Conservation (phyloP, 805 yeast species). For the Aciculoconidium aculeatum region DNA sequence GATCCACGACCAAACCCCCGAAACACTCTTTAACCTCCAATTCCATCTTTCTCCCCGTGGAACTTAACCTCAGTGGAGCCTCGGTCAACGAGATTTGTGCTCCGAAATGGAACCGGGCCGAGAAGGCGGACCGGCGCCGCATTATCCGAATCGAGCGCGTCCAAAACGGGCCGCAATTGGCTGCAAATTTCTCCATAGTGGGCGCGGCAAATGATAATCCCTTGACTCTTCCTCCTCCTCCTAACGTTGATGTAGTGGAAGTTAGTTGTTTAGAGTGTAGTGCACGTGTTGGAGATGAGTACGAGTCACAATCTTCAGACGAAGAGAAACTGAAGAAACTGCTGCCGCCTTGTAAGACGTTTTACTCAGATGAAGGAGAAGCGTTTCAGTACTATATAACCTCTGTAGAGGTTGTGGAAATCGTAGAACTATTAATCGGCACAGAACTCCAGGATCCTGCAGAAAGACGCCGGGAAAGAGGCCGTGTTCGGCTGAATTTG, state of each 20-base stretch:
- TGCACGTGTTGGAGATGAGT: conserved; percentile 22
- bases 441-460: conserved; percentile 39
- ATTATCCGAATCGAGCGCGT: conserved; percentile 52
- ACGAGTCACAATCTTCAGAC: conserved; percentile 17
- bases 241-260: conserved; percentile 43
- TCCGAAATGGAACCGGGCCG: conserved; percentile 46
- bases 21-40: conserved; percentile 25
- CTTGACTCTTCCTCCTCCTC: conserved; percentile 27
- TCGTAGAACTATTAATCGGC: conserved; percentile 57
- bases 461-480: conserved; percentile 56
- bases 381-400: conserved; percentile 46
- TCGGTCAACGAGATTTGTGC: conserved; percentile 42
- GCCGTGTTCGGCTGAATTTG: conserved; percentile 60
- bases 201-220: conserved; percentile 48
- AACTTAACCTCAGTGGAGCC: conserved; percentile 41
- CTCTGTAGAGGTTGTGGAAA: conserved; percentile 60
- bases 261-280: conserved; percentile 53
- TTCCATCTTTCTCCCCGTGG: conserved; percentile 39
- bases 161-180: conserved; percentile 43
- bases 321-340: conserved; percentile 11
- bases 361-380: conserved; percentile 20
- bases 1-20: conserved; percentile 52
- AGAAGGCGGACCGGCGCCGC: conserved; percentile 46
- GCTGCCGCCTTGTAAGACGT: conserved; percentile 6
- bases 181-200: conserved; percentile 45